Conservation (phyloP, 345 rosid species). For the Eucalyptus sideroxylon region DNA sequence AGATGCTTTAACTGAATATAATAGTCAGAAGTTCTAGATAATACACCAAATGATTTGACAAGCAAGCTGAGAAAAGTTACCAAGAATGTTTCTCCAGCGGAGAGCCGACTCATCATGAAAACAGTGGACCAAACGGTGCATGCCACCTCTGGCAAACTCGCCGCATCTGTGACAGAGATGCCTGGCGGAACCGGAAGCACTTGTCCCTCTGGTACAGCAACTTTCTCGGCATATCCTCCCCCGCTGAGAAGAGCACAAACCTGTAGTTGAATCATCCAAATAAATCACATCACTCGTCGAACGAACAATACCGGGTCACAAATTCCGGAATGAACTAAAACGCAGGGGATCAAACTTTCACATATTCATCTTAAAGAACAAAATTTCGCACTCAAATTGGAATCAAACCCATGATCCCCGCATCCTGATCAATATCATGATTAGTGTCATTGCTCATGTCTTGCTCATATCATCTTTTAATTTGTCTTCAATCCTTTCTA, state of each 20-base stretch:
- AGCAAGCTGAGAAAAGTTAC: constrained; percentile 9
- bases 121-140: constrained; percentile 87
- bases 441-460: not conserved
- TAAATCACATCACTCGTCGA: not conserved
- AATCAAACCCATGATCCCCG: not conserved
- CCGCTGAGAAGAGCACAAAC: constrained; percentile 88
- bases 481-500: not conserved
- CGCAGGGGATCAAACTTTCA: not conserved
- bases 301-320: not conserved
- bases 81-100: constrained; percentile 60
- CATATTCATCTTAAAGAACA: not conserved
- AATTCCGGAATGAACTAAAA: not conserved
- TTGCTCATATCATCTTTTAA: not conserved
- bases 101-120: constrained; percentile 59
- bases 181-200: constrained; percentile 50
- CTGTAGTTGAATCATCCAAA: constrained; percentile 4
- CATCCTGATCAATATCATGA: not conserved
- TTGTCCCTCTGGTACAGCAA: constrained; percentile 61
- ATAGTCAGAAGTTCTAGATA: not conserved
- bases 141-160: constrained; percentile 73
- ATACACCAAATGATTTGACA: not conserved
- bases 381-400: not conserved
- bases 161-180: constrained; percentile 54
- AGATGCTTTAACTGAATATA: not conserved
- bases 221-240: constrained; percentile 89